Base-by-base conservation (phyloP, 2,329 filamentous ascomycete genomes). In the Colletotrichum filicis region DNA sequence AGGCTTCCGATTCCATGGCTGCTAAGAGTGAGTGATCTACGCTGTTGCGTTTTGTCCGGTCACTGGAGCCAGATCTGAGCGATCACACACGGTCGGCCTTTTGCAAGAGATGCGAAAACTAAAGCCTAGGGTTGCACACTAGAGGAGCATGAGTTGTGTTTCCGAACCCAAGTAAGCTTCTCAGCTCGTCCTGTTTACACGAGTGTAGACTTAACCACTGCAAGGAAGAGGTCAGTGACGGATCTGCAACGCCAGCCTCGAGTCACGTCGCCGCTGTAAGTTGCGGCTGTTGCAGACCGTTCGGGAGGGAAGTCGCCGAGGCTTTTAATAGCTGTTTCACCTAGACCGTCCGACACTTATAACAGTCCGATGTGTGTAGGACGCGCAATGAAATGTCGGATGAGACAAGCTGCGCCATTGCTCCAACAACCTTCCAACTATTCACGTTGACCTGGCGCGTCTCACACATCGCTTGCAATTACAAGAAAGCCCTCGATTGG, bases 301-400 rank as follows among this genome's bases (percentile, higher is more conserved):
- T 22, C 70, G 70, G 66, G 37, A 61, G 70, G 60, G 42, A 55
- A 32, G 56, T 62, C 46, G 26, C 70, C 66, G 70, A 60, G 56
- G 70, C 70, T 73, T 73, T 73, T 70, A 73, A 70, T 65, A 73
- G 60, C 66, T 37, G 70, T 70, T 73, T 73, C 70, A 73, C 66
- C 16, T 69, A 60, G 22, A n/a, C 55, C 66, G 46, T 65, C 70
- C 60, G 56, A 70, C 32, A 19, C 64, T 46, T 26, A n/a, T 46
- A n/a, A 24, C 66, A 70, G 14, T 26, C 55, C 30, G 37, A 52
- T 63, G 32, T 55, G 24, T 30, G 52, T 63, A n/a, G 37, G 69
- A 72, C 53, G 59, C 69, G 65, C 69, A 72, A 68, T 56, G 63
- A 28, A 26, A 52, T 46, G 53, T 72, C 52, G 56, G 59, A 56